A percentile compares a stretch with the other conserved stretches of the same genome.
Evolutionary conservation across 164 flowering plant genomes (phyloP).

Genomic region (Tetrastigma voinierianum): DNA sequence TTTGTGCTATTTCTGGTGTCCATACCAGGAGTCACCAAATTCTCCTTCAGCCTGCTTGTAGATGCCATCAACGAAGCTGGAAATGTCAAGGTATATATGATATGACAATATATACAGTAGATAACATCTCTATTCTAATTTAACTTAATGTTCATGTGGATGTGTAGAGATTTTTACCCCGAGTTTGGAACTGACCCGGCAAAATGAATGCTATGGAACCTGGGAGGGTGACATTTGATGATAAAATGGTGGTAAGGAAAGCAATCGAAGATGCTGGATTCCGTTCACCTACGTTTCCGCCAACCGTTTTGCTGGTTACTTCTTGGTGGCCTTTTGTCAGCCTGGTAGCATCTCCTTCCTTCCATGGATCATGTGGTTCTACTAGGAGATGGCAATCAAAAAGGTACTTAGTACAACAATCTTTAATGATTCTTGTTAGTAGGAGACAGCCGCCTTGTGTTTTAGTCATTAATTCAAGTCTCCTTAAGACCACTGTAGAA

Average conservation of each 20-base stretch:
- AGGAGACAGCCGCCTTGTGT: too few species aligned
- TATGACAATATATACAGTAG: too few species aligned
- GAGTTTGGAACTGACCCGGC: slow-evolving; percentile 51
- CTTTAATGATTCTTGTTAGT: too few species aligned
- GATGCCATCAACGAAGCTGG: slow-evolving; percentile 75
- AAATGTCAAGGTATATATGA: slow-evolving; percentile 48
- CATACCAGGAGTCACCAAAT: slow-evolving; percentile 58
- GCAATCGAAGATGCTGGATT: slow-evolving; percentile 36
- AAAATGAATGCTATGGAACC: slow-evolving; percentile 46
- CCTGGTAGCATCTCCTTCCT: slow-evolving; percentile 32
- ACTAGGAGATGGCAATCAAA: too few species aligned
- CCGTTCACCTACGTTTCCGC: slow-evolving; percentile 47
- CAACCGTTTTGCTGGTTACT: slow-evolving; percentile 49
- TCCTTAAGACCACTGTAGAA: too few species aligned
- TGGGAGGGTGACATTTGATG: slow-evolving; percentile 47
- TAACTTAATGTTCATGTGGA: too few species aligned
- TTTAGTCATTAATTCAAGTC: too few species aligned
- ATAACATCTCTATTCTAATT: neutral
- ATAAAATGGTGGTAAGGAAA: slow-evolving; percentile 44
- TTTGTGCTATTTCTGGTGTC: slow-evolving; percentile 64
- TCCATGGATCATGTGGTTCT: slow-evolving; percentile 23
- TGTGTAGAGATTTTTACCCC: slow-evolving; percentile 39
- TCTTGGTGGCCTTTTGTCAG: slow-evolving; percentile 38
- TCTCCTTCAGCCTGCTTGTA: slow-evolving; percentile 62
- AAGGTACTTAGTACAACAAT: too few species aligned